A percentile compares a stretch with the other conserved stretches of the same genome.
phyloP scores from a whole-genome alignment of 257 asterid genomes.

The Plectranthus barbatus region DNA sequence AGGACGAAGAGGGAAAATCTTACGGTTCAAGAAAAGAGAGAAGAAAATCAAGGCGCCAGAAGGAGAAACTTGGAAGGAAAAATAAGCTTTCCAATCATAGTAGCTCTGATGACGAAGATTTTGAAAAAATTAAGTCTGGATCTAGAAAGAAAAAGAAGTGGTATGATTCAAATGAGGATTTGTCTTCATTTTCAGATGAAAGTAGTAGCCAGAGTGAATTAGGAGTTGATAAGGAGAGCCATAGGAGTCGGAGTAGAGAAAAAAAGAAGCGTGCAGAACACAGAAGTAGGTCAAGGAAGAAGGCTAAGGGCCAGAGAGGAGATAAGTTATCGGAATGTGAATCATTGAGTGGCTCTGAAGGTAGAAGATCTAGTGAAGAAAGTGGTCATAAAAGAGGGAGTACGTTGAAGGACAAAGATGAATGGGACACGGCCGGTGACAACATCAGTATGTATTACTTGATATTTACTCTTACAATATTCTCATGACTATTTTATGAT shows the following conservation, averaged over 20 bases:
- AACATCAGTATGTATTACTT: conserved; percentile 15
- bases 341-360: conserved; percentile 24
- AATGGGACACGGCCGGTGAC: conserved; percentile 16
- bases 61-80: conserved; percentile 32
- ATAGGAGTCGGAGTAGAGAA: conserved; percentile 23
- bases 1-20: conserved; percentile 37
- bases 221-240: conserved; percentile 29
- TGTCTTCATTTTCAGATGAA: conserved; percentile 41
- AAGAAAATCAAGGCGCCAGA: conserved; percentile 38
- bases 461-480: neutral
- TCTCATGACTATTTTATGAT: neutral
- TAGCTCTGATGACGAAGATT: conserved; percentile 62
- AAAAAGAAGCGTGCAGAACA: conserved; percentile 30
- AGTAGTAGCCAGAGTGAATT: conserved; percentile 36
- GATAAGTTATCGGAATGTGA: conserved; percentile 28
- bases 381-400: conserved; percentile 14
- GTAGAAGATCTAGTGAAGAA: conserved; percentile 25
- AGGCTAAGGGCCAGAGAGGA: conserved; percentile 26
- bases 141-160: conserved; percentile 74
- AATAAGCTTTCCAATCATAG: conserved; percentile 34
- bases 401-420: conserved; percentile 18
- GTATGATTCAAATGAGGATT: conserved; percentile 74
- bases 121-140: conserved; percentile 45
- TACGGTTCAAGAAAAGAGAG: conserved; percentile 29
- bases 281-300: conserved; percentile 28